Evolutionary conservation across 179 eudicot genomes (phyloP).

Genomic region (Beta corolliflora): DNA sequence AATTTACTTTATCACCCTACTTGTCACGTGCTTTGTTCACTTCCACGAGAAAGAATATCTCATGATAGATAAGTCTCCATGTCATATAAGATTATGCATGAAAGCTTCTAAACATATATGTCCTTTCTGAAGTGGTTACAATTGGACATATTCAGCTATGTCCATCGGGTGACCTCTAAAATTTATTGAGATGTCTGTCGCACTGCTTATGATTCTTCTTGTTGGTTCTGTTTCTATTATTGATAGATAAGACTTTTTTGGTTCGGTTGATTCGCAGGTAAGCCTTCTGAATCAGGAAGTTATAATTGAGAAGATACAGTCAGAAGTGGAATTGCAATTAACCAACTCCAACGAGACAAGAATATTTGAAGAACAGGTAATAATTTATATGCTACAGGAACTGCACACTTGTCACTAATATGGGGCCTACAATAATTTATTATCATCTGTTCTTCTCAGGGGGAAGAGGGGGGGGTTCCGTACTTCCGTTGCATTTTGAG

Average conservation of each 20-base stretch:
- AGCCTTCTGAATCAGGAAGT: conserved; percentile 97
- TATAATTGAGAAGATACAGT: conserved; percentile 91
- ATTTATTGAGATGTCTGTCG: conserved; percentile 1
- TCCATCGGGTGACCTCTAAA: conserved; percentile 9
- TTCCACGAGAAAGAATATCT: background rate
- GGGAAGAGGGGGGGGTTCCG: background rate
- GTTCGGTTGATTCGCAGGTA: conserved; percentile 51
- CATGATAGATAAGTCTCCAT: conserved; percentile 1
- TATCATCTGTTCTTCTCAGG: conserved; percentile 15
- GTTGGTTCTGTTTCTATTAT: background rate
- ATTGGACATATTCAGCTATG: background rate
- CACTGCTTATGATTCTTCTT: conserved; percentile 11
- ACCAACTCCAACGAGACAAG: conserved; percentile 80
- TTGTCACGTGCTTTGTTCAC: background rate
- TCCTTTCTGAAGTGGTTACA: background rate
- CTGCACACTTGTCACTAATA: background rate
- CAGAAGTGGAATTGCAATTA: conserved; percentile 67
- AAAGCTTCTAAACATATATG: conserved; percentile 4
- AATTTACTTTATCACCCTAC: background rate
- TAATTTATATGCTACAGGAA: conserved; percentile 1
- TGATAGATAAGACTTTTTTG: conserved; percentile 6
- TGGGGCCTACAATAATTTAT: background rate
- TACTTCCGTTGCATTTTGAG: background rate
- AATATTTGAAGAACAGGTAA: conserved; percentile 85
- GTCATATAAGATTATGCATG: background rate